Conservation (phyloP, 2,329 filamentous ascomycete genomes). For the Cryphonectria nitschkei region DNA sequence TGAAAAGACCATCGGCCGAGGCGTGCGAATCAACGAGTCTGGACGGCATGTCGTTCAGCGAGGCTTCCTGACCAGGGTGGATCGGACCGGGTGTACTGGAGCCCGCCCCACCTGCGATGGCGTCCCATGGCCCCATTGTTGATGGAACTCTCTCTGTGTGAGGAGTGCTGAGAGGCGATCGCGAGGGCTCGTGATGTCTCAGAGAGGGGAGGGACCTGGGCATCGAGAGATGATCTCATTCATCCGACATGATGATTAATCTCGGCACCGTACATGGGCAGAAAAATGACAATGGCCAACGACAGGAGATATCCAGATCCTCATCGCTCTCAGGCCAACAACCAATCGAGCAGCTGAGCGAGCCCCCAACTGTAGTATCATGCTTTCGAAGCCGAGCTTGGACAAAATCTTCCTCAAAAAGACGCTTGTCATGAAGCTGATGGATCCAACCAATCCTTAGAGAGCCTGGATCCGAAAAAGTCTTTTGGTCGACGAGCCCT, state of each 20-base stretch:
- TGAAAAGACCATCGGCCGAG: slow-evolving; percentile 20
- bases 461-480: neutral
- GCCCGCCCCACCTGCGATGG: slow-evolving; percentile 26
- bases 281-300: slow-evolving; percentile 1
- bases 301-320: neutral
- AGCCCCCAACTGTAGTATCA: slow-evolving; percentile 1
- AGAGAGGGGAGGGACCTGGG: neutral
- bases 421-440: neutral
- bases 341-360: slow-evolving; percentile 11
- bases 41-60: slow-evolving; percentile 24
- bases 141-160: slow-evolving; percentile 22
- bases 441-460: neutral
- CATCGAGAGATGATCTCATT: slow-evolving; percentile 13
- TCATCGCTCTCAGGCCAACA: slow-evolving; percentile 18
- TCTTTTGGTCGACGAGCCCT: no score
- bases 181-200: slow-evolving; percentile 2
- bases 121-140: slow-evolving; percentile 22
- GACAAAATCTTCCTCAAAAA: neutral
- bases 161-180: slow-evolving; percentile 12
- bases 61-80: slow-evolving; percentile 25
- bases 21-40: slow-evolving; percentile 26
- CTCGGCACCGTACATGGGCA: slow-evolving; percentile 16
- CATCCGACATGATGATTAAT: slow-evolving; percentile 21
- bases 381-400: slow-evolving; percentile 6
- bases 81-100: slow-evolving; percentile 20